phyloP scores from a whole-genome alignment of 2,329 filamentous ascomycete genomes.

The Calonectria pauciramosa region DNA sequence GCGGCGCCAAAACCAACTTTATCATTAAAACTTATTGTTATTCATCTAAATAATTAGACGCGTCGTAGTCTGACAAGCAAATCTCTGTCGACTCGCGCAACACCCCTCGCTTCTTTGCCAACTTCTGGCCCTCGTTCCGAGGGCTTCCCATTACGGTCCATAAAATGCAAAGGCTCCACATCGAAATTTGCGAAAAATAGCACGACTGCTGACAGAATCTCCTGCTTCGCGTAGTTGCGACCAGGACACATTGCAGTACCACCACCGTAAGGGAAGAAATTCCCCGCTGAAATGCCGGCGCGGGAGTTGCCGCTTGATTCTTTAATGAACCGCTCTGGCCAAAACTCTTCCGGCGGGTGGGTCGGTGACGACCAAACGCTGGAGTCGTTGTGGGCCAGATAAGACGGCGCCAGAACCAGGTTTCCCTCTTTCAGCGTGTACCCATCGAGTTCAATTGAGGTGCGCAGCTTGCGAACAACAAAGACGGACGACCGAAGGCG shows the following conservation, averaged over 20 bases:
- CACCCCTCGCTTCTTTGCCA: constrained; percentile 40
- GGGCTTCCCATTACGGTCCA: constrained; percentile 24
- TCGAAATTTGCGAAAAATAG: constrained; percentile 38
- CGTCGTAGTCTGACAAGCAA: constrained; percentile 35
- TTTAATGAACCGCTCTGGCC: constrained; percentile 41
- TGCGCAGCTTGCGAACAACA: constrained; percentile 40
- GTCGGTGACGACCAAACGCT: constrained; percentile 31
- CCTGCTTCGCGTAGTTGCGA: constrained; percentile 44
- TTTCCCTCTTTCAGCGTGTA: constrained; percentile 40
- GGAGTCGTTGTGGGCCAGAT: constrained; percentile 38
- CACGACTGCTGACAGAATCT: constrained; percentile 40
- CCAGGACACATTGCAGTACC: constrained; percentile 45
- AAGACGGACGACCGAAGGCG: constrained; percentile 39
- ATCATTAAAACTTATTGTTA: background rate
- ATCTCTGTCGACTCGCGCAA: constrained; percentile 40
- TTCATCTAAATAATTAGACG: background rate
- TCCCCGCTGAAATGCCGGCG: constrained; percentile 30
- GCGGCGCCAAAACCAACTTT: background rate
- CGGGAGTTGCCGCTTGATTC: constrained; percentile 20
- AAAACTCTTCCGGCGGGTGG: constrained; percentile 38
- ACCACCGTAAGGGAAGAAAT: constrained; percentile 45
- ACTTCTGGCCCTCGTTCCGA: constrained; percentile 40
- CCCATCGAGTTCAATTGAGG: constrained; percentile 40
- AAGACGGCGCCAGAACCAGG: constrained; percentile 39
- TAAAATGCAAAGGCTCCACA: constrained; percentile 33